Percentiles rank a stretch among this genome's conserved stretches.
phyloP scores from a whole-genome alignment of 257 asterid genomes.

The Gardenia jasminoides region DNA sequence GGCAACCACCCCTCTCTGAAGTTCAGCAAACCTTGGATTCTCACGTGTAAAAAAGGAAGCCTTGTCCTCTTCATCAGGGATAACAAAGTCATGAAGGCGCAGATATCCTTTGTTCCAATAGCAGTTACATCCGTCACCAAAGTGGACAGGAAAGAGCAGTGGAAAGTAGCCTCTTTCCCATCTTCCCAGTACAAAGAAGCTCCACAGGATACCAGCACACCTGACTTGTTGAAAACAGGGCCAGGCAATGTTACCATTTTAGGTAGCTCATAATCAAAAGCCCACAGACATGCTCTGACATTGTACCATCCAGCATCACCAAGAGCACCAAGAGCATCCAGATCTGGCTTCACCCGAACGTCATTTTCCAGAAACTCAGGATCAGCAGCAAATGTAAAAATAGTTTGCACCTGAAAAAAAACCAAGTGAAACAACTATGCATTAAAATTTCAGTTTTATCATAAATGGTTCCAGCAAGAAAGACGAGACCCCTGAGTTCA shows the following conservation, averaged over 20 bases:
- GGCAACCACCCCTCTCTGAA: conserved; percentile 37
- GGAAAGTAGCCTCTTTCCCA: conserved; percentile 49
- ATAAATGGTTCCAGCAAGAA: neutral
- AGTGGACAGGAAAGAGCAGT: conserved; percentile 54
- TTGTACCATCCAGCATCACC: conserved; percentile 52
- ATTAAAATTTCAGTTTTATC: neutral
- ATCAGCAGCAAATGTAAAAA: conserved; percentile 33
- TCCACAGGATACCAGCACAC: conserved; percentile 39
- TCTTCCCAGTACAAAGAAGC: conserved; percentile 46
- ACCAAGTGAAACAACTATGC: neutral
- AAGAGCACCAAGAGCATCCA: conserved; percentile 49
- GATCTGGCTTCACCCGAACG: conserved; percentile 45
- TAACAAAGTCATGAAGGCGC: conserved; percentile 48
- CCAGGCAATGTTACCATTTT: conserved; percentile 33
- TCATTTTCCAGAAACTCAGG: conserved; percentile 33
- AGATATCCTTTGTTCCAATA: conserved; percentile 54
- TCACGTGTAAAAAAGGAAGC: conserved; percentile 36
- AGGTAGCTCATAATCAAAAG: conserved; percentile 36
- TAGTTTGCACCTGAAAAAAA: conserved; percentile 28
- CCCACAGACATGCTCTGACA: conserved; percentile 35
- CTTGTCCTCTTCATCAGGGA: conserved; percentile 53
- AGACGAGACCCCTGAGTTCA: neutral
- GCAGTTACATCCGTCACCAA: conserved; percentile 50
- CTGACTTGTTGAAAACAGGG: conserved; percentile 33
- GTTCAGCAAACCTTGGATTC: conserved; percentile 34